Evolutionary conservation across 768 basidiomycete species (phyloP).

Genomic region (Epithele typhae): DNA sequence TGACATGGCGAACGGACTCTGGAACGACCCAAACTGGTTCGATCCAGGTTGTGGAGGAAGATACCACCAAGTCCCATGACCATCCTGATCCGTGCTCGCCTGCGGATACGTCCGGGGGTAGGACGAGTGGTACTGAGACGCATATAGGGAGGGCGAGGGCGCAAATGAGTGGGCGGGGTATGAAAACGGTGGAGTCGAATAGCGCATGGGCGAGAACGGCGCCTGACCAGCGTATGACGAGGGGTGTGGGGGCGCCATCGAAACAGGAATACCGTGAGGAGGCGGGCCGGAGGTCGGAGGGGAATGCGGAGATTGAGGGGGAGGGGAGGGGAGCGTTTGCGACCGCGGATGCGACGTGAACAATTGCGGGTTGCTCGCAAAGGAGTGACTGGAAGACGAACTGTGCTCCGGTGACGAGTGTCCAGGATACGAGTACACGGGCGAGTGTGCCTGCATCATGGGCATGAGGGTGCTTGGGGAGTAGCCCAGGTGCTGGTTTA

Average conservation of each 20-base stretch:
- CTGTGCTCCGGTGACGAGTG: constrained; percentile 29
- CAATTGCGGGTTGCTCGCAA: constrained; percentile 11
- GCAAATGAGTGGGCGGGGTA: constrained; percentile 21
- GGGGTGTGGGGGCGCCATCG: constrained; percentile 13
- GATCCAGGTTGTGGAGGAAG: constrained; percentile 29
- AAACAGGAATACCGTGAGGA: constrained; percentile 6
- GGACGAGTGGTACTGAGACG: constrained; percentile 32
- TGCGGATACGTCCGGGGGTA: constrained; percentile 37
- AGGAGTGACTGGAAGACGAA: constrained; percentile 25
- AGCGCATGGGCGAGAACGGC: constrained; percentile 22
- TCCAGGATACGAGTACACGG: constrained; percentile 35
- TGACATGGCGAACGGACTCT: constrained; percentile 19
- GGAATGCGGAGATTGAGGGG: constrained; percentile 16
- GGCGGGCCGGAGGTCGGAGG: constrained; percentile 6
- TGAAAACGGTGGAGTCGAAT: constrained; percentile 24
- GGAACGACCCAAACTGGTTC: constrained; percentile 19
- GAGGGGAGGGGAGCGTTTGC: constrained; percentile 19
- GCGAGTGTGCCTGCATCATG: constrained; percentile 32
- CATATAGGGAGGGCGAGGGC: constrained; percentile 16
- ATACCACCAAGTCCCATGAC: constrained; percentile 54
- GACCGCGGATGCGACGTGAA: constrained; percentile 14
- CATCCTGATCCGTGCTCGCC: constrained; percentile 27
- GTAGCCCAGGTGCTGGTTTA: constrained; percentile 28
- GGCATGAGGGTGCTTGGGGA: constrained; percentile 34
- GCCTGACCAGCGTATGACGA: constrained; percentile 17